Percentiles rank a stretch among this genome's conserved stretches.
Conservation (phyloP, 2,329 filamentous ascomycete genomes). For the Pezicula radicicola region DNA sequence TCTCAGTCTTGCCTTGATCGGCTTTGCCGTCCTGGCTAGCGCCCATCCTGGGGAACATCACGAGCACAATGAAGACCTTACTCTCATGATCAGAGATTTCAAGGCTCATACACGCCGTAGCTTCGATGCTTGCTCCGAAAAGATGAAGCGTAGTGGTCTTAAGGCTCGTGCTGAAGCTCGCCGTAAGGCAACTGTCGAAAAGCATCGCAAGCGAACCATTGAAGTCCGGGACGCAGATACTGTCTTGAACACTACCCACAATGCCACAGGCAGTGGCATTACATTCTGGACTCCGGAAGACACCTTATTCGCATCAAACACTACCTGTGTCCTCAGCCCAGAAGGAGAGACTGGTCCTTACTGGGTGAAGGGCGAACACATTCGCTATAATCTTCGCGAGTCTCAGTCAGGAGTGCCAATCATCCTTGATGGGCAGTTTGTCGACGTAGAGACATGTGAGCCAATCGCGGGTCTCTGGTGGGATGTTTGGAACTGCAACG, state of each 20-base stretch:
- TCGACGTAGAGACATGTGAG: conserved; percentile 51
- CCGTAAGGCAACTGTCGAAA: neutral
- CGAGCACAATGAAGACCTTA: neutral
- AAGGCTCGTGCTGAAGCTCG: neutral
- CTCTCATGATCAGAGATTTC: neutral
- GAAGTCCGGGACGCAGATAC: conserved; percentile 1
- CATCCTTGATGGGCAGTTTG: conserved; percentile 46
- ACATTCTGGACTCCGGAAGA: neutral
- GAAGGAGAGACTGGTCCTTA: conserved; percentile 54
- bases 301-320: conserved; percentile 36
- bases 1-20: neutral
- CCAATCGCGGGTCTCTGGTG: conserved; percentile 43
- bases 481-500: conserved; percentile 46
- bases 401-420: conserved; percentile 43
- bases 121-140: neutral
- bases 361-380: conserved; percentile 46
- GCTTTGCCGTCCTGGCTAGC: neutral
- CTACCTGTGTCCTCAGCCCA: conserved; percentile 45
- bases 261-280: neutral
- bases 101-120: neutral
- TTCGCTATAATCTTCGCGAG: conserved; percentile 44
- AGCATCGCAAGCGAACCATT: neutral
- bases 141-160: neutral
- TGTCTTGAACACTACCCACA: conserved; percentile 4
- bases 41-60: neutral